Conservation (phyloP, 495 filamentous ascomycete species). For the Xanthoparmelia taractica region DNA sequence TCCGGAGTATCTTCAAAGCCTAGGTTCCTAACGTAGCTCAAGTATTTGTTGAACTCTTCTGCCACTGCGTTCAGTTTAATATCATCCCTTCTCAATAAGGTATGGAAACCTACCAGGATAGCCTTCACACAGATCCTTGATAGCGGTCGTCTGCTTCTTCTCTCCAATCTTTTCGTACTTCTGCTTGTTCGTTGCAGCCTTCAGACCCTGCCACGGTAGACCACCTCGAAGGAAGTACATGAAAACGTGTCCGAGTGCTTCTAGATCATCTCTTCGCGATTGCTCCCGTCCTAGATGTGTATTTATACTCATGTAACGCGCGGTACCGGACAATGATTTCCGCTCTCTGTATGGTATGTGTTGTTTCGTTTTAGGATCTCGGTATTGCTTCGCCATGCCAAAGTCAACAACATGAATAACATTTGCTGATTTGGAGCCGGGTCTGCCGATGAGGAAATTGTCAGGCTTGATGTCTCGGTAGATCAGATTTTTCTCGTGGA, state of each 20-base stretch:
- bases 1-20: slow-evolving; percentile 98
- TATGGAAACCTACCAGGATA: slow-evolving; percentile 59
- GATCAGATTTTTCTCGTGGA: slow-evolving; percentile 99
- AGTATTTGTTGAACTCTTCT: slow-evolving; percentile 96
- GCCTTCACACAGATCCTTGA: slow-evolving; percentile 94
- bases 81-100: slow-evolving; percentile 2
- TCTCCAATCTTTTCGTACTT: slow-evolving; percentile 99
- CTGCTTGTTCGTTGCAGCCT: slow-evolving; percentile 99
- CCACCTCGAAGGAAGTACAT: slow-evolving; percentile 98
- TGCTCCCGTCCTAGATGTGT: slow-evolving; percentile 96
- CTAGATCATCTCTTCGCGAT: slow-evolving; percentile 91
- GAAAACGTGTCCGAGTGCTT: slow-evolving; percentile 95
- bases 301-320: slow-evolving; percentile 99
- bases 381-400: slow-evolving; percentile 99
- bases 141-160: slow-evolving; percentile 96
- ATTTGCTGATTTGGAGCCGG: slow-evolving; percentile 84
- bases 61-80: slow-evolving; percentile 26
- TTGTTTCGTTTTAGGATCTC: slow-evolving; percentile 98
- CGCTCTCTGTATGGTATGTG: slow-evolving; percentile 98
- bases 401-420: slow-evolving; percentile 99
- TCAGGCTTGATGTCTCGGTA: slow-evolving; percentile 99
- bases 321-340: slow-evolving; percentile 94
- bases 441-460: slow-evolving; percentile 98
- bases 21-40: slow-evolving; percentile 93
- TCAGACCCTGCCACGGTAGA: slow-evolving; percentile 95